phyloP scores from a whole-genome alignment of 495 filamentous ascomycete species.

The Pyronema omphalodes region DNA sequence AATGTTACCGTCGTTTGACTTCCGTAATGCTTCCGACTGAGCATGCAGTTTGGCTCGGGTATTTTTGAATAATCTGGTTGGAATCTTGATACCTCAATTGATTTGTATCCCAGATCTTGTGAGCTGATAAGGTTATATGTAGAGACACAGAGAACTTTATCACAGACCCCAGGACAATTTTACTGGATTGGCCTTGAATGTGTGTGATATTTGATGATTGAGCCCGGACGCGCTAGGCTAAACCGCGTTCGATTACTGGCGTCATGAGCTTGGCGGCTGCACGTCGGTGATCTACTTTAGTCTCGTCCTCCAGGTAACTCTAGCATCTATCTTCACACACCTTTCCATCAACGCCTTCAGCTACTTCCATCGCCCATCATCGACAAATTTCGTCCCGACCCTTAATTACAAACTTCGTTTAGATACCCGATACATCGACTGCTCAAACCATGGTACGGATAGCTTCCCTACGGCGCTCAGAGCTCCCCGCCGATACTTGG shows the following conservation, averaged over 20 bases:
- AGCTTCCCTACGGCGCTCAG: neutral
- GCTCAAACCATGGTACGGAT: neutral
- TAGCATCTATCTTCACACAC: neutral
- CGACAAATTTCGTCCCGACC: neutral
- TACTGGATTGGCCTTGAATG: too few species aligned
- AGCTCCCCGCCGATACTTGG: neutral
- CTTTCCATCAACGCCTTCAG: neutral
- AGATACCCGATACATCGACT: neutral
- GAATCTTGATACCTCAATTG: too few species aligned
- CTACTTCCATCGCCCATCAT: neutral
- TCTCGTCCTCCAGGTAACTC: neutral
- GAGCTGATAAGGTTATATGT: too few species aligned
- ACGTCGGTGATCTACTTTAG: neutral
- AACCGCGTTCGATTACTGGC: neutral
- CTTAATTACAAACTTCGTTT: neutral
- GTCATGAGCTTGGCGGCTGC: neutral
- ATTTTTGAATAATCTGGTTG: too few species aligned
- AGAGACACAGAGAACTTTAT: too few species aligned
- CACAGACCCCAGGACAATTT: too few species aligned
- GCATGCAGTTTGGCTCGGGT: too few species aligned
- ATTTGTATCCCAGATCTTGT: too few species aligned
- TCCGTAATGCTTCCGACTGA: too few species aligned
- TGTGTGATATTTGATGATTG: too few species aligned
- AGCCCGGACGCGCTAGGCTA: too few species aligned
- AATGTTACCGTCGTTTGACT: too few species aligned